phyloP scores from a whole-genome alignment of 495 filamentous ascomycete genomes.

The Penicillium fimorum region DNA sequence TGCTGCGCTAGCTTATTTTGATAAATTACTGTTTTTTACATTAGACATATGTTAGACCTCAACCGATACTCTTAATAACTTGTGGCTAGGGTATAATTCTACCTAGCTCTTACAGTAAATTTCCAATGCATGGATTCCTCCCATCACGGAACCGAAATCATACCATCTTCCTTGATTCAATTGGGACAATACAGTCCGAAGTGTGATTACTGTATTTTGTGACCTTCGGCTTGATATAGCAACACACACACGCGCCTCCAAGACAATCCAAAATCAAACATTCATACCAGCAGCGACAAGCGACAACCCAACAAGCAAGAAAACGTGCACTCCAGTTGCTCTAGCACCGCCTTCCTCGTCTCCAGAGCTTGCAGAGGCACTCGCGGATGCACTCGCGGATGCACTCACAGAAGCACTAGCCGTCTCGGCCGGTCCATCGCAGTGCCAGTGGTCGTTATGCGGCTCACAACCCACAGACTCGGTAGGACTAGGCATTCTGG shows the following conservation, averaged over 20 bases:
- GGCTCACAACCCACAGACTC: constrained; percentile 30
- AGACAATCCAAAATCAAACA: too few relatives aligned
- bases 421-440: constrained; percentile 26
- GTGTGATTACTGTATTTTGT: too few relatives aligned
- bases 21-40: too few relatives aligned
- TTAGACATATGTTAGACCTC: too few relatives aligned
- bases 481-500: constrained; percentile 23
- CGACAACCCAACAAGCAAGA: constrained; percentile 2
- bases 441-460: constrained; percentile 34
- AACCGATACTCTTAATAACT: too few relatives aligned
- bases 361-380: neutral
- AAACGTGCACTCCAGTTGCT: neutral
- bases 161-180: too few relatives aligned
- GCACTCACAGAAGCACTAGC: neutral
- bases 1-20: too few relatives aligned
- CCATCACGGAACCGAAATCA: too few relatives aligned
- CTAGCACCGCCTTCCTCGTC: neutral
- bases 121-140: too few relatives aligned
- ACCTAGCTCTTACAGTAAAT: too few relatives aligned
- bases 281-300: constrained; percentile 1
- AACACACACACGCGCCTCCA: neutral
- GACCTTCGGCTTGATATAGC: neutral
- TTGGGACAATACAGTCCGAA: too few relatives aligned
- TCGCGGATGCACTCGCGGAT: neutral
- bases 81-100: too few relatives aligned